A percentile compares a stretch with the other conserved stretches of the same genome.
These are phyloP conservation scores for Trichothecium roseum DNA, from an alignment of 2,329 filamentous ascomycete genomes.

Conservation along the genomic window DNA sequence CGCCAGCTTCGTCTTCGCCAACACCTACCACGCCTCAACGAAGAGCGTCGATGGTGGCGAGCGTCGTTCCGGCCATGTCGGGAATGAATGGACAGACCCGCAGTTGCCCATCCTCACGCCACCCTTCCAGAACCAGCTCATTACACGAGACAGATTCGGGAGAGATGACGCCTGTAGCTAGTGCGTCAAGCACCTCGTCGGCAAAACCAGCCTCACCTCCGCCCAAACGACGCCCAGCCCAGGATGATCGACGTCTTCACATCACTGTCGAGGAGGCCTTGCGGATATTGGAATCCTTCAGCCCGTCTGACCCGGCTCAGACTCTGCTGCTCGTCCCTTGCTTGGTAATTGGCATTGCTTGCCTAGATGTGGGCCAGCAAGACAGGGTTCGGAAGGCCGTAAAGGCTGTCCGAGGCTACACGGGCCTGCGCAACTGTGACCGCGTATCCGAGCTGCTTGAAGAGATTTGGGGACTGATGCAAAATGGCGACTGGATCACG, in stretches of 20 bases:
- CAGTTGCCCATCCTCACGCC: slow-evolving; percentile 21
- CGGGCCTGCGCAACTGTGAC: slow-evolving; percentile 48
- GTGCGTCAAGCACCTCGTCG: not conserved
- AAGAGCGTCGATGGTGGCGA: slow-evolving; percentile 24
- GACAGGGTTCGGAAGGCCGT: slow-evolving; percentile 40
- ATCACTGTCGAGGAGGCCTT: slow-evolving; percentile 47
- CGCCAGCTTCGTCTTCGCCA: slow-evolving; percentile 3
- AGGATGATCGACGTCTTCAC: slow-evolving; percentile 41
- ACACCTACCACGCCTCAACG: slow-evolving; percentile 14
- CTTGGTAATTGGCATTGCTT: slow-evolving; percentile 50
- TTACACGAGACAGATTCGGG: slow-evolving; percentile 25
- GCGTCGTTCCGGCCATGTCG: slow-evolving; percentile 12
- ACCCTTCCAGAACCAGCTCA: slow-evolving; percentile 26
- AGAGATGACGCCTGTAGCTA: slow-evolving; percentile 5
- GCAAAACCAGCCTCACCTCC: slow-evolving; percentile 26
- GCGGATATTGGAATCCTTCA: slow-evolving; percentile 42
- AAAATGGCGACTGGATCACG: slow-evolving; percentile 41
- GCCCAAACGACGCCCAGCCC: slow-evolving; percentile 33
- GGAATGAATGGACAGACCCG: slow-evolving; percentile 13
- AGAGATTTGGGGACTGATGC: slow-evolving; percentile 51
- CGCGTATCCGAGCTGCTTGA: slow-evolving; percentile 42
- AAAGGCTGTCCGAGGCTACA: slow-evolving; percentile 43
- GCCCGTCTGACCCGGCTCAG: slow-evolving; percentile 46
- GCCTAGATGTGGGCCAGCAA: slow-evolving; percentile 41
- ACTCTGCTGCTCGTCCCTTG: slow-evolving; percentile 51